Percentiles rank a stretch among this genome's conserved stretches.
Evolutionary conservation across 345 rosid genomes (phyloP).

Genomic region (Populus davidiana): DNA sequence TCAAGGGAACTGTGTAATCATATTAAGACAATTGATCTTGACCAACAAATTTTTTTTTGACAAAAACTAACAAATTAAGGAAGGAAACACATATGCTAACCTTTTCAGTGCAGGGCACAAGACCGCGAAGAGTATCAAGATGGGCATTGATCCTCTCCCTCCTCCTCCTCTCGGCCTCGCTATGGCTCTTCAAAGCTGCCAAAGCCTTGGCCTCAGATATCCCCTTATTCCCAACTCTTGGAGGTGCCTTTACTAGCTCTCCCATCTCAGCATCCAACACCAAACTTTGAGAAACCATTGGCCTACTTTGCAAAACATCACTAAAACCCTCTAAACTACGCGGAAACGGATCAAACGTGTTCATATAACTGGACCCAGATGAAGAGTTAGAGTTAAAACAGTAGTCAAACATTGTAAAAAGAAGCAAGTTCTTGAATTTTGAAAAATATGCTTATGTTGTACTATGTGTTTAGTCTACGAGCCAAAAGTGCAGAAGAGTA

Average conservation of each 20-base stretch:
- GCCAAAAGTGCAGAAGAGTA: conserved; percentile 22
- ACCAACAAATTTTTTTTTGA: neutral
- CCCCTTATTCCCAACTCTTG: conserved; percentile 23
- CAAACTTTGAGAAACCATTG: conserved; percentile 25
- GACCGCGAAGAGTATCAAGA: conserved; percentile 45
- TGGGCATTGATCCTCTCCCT: conserved; percentile 53
- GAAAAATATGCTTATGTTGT: too few relatives aligned
- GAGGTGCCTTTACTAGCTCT: conserved; percentile 42
- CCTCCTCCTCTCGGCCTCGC: conserved; percentile 55
- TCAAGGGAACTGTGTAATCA: neutral
- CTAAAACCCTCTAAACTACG: conserved; percentile 22
- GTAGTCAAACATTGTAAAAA: conserved; percentile 35
- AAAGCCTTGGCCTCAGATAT: conserved; percentile 33
- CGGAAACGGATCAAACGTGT: conserved; percentile 30
- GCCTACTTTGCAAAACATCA: conserved; percentile 30
- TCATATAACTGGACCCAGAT: conserved; percentile 26
- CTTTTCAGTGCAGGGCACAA: conserved; percentile 45
- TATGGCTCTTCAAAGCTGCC: conserved; percentile 52
- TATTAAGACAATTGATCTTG: neutral
- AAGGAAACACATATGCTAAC: conserved; percentile 13
- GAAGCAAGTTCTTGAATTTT: neutral
- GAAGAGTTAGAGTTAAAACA: conserved; percentile 31
- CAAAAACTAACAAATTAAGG: neutral
- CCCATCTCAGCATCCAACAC: conserved; percentile 48
- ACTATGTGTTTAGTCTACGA: conserved; percentile 5